Evolutionary conservation across 2,329 filamentous ascomycete species (phyloP).

Genomic region (Monosporascus sp.): DNA sequence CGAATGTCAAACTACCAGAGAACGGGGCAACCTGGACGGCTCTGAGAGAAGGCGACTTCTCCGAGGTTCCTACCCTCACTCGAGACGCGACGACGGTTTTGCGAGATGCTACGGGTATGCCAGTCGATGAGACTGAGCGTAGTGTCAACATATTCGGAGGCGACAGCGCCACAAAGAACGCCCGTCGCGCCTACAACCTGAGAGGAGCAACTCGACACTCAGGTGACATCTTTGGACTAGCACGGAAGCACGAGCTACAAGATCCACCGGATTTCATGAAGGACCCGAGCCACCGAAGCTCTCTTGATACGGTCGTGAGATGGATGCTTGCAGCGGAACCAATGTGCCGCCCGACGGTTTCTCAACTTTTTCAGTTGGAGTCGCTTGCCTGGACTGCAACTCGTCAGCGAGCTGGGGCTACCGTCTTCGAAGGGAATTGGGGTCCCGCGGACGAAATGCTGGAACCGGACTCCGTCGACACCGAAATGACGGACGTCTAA

Average conservation of each 20-base stretch:
- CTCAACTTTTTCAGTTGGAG: constrained; percentile 65
- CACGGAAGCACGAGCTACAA: constrained; percentile 44
- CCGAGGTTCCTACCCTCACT: constrained; percentile 81
- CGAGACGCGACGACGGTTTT: constrained; percentile 66
- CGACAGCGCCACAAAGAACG: constrained; percentile 16
- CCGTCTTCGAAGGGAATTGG: constrained; percentile 93
- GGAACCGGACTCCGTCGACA: constrained; percentile 37
- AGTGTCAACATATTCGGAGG: constrained; percentile 28
- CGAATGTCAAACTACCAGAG: constrained; percentile 88
- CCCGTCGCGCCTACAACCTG: constrained; percentile 19
- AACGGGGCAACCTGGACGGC: constrained; percentile 90
- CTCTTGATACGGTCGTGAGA: constrained; percentile 76
- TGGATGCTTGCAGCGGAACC: constrained; percentile 84
- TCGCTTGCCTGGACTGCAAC: constrained; percentile 75
- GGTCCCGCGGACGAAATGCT: constrained; percentile 61
- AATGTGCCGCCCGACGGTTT: constrained; percentile 63
- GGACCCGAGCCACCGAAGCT: constrained; percentile 64
- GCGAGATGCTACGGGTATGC: constrained; percentile 70
- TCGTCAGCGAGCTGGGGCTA: constrained; percentile 80
- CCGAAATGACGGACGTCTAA: constrained; percentile 56
- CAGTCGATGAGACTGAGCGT: constrained; percentile 40
- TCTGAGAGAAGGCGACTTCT: constrained; percentile 82
- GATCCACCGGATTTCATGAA: constrained; percentile 84
- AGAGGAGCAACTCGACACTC: constrained; percentile 23
- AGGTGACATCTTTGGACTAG: constrained; percentile 39